Evolutionary conservation across 1,284 basidiomycete species (phyloP), one percentile per base, ranked within the genome.

Genomic region (Golubevia pallescens): DNA sequence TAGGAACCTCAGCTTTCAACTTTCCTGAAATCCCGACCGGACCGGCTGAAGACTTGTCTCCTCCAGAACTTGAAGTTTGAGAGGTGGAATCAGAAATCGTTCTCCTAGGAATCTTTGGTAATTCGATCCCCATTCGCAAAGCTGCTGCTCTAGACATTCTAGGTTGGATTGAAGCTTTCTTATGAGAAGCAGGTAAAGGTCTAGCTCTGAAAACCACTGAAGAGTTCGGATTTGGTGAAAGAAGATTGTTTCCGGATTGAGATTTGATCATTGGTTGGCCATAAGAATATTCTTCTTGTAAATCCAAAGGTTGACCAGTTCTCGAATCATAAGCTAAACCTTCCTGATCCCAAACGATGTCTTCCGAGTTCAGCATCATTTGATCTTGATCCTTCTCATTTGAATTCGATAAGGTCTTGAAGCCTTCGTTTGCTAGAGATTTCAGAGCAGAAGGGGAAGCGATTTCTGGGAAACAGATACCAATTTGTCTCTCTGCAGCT

Each of bases 171-270:
- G 90, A 89, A 0, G 93, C 92, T 16, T 87, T 82, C 2, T 80
- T 84, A 71, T 88, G 88, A 0, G 91, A 90, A 5, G 88, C 73
- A 0, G 93, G 93, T 0, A 93, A 77, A 0, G 89, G 85, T n/a
- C 93, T 90, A 3, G 93, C 93, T 60, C 88, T 89, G 87, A 93
- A 94, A n/a, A n/a, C n/a, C n/a, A n/a, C n/a, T n/a, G n/a, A n/a
- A n/a, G n/a, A n/a, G n/a, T n/a, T n/a, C n/a, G n/a, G n/a, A n/a
- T n/a, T n/a, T n/a, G n/a, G n/a, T n/a, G n/a, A n/a, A n/a, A n/a
- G n/a, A n/a, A n/a, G n/a, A n/a, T n/a, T n/a, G 34, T 38, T 38
- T 38, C 34, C 34, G 34, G 34, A 38, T 5, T 4, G 34, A 4
- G 34, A 38, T 10, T 38, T 38, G 34, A 10, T 38, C 34, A 38